Conservation (phyloP, 768 basidiomycete species). For the Mycena haematopus region DNA sequence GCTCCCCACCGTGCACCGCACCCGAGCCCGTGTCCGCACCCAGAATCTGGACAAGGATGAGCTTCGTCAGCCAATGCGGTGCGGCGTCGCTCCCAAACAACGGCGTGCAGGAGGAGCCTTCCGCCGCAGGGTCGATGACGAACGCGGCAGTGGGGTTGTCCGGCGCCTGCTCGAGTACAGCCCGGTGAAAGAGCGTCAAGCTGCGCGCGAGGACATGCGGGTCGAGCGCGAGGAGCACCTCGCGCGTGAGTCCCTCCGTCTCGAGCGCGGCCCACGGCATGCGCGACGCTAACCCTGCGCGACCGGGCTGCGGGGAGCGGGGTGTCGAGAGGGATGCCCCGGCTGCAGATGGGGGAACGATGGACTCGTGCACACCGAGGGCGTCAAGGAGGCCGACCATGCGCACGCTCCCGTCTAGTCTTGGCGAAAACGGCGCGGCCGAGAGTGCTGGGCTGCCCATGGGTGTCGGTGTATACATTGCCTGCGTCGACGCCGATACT, state of each 20-base stretch:
- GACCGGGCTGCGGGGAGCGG: slow-evolving; percentile 28
- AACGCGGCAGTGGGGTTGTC: slow-evolving; percentile 57
- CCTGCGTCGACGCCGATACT: slow-evolving; percentile 58
- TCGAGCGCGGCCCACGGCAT: slow-evolving; percentile 61
- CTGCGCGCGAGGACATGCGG: slow-evolving; percentile 66
- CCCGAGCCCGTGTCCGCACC: slow-evolving; percentile 57
- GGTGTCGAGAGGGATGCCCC: slow-evolving; percentile 32
- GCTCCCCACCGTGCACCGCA: slow-evolving; percentile 27
- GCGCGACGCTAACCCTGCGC: slow-evolving; percentile 16
- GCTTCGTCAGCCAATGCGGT: slow-evolving; percentile 84
- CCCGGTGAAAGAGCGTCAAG: slow-evolving; percentile 66
- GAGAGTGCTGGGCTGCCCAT: slow-evolving; percentile 50
- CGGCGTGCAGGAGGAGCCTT: slow-evolving; percentile 31
- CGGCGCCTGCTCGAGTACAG: slow-evolving; percentile 56
- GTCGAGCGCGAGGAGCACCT: slow-evolving; percentile 69
- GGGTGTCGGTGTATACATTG: slow-evolving; percentile 58
- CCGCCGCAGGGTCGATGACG: slow-evolving; percentile 41
- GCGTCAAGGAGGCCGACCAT: slow-evolving; percentile 55
- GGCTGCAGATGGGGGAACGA: slow-evolving; percentile 22
- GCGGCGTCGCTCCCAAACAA: slow-evolving; percentile 73
- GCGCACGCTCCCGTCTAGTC: slow-evolving; percentile 47
- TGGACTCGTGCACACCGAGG: slow-evolving; percentile 34
- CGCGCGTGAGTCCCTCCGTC: slow-evolving; percentile 71
- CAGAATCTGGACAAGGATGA: slow-evolving; percentile 74
- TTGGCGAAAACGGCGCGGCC: slow-evolving; percentile 57